These are phyloP conservation scores for Coemansia sp. DNA, from an alignment of 192 early-diverging fungal species.

Conservation along the genomic window DNA sequence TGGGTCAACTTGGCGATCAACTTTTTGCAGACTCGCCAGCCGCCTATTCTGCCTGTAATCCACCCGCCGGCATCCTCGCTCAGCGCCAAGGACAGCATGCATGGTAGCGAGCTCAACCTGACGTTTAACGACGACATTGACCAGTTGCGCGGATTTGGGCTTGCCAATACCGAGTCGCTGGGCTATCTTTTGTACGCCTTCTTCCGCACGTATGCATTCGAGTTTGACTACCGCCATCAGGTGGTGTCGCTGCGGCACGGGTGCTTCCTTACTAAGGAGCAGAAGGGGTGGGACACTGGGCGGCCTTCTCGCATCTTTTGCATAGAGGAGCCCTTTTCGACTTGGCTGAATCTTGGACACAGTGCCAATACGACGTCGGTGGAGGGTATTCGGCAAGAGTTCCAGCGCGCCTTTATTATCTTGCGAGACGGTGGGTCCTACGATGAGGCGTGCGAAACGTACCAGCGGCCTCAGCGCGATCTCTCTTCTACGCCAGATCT, in stretches of 20 bases:
- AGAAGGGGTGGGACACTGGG: slow-evolving; percentile 85
- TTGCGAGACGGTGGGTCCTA: slow-evolving; percentile 58
- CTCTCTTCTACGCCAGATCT: neutral
- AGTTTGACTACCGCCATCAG: slow-evolving; percentile 81
- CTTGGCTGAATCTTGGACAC: slow-evolving; percentile 86
- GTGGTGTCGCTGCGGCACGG: slow-evolving; percentile 86
- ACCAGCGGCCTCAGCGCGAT: slow-evolving; percentile 32
- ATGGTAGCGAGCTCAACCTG: slow-evolving; percentile 60
- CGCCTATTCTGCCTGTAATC: slow-evolving; percentile 86
- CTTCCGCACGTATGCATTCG: slow-evolving; percentile 78
- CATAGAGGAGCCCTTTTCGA: slow-evolving; percentile 93
- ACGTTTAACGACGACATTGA: slow-evolving; percentile 76
- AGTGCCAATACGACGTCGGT: slow-evolving; percentile 80
- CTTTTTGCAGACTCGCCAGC: slow-evolving; percentile 87
- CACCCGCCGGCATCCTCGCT: slow-evolving; percentile 57
- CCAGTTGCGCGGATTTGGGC: slow-evolving; percentile 66
- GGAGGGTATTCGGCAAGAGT: slow-evolving; percentile 79
- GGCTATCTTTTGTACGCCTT: slow-evolving; percentile 83
- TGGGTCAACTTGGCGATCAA: slow-evolving; percentile 94
- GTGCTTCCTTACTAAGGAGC: slow-evolving; percentile 71
- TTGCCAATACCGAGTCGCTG: slow-evolving; percentile 71
- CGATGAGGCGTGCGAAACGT: slow-evolving; percentile 45
- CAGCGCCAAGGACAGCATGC: slow-evolving; percentile 18
- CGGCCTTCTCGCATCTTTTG: slow-evolving; percentile 72
- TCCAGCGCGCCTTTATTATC: slow-evolving; percentile 68